Evolutionary conservation across 495 filamentous ascomycete genomes (phyloP).

Genomic region (Talaromyces thailandensis): DNA sequence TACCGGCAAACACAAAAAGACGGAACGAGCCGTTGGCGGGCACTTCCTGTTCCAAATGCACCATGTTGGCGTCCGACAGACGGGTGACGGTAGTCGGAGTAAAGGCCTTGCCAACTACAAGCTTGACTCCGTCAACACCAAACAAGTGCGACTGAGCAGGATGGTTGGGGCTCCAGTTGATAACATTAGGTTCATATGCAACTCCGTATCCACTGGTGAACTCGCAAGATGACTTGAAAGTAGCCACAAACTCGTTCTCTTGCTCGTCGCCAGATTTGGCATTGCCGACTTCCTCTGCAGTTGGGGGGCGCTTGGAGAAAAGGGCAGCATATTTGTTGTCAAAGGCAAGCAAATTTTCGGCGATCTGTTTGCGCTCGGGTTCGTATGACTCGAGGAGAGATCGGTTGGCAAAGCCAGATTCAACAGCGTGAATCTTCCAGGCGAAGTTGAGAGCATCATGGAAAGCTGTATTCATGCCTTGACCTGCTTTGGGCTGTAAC

Average conservation of each 20-base stretch:
- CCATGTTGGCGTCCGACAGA: constrained; percentile 75
- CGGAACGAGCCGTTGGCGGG: constrained; percentile 82
- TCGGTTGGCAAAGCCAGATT: constrained; percentile 46
- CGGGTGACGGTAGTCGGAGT: constrained; percentile 70
- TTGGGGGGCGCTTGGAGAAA: constrained; percentile 52
- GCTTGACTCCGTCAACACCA: constrained; percentile 47
- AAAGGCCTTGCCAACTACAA: constrained; percentile 63
- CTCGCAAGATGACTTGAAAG: constrained; percentile 56
- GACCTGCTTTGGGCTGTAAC: constrained; percentile 52
- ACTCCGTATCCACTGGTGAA: constrained; percentile 61
- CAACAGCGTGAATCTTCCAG: constrained; percentile 66
- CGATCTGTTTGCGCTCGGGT: constrained; percentile 56
- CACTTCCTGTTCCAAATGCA: constrained; percentile 81
- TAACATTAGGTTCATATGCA: constrained; percentile 49
- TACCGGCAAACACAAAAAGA: constrained; percentile 75
- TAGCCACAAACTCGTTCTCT: constrained; percentile 55
- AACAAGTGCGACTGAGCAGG: constrained; percentile 62
- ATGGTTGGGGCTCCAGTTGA: constrained; percentile 67
- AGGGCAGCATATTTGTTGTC: constrained; percentile 56
- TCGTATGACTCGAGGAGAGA: constrained; percentile 60
- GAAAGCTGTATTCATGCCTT: constrained; percentile 42
- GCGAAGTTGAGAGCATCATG: constrained; percentile 60
- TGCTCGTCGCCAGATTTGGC: constrained; percentile 28
- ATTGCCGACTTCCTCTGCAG: constrained; percentile 45
- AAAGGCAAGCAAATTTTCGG: constrained; percentile 65